Percentiles rank a stretch among this genome's conserved stretches.
These are phyloP conservation scores for Symbiotaphrina buchneri DNA, from an alignment of 495 filamentous ascomycete genomes.

Conservation along the genomic window DNA sequence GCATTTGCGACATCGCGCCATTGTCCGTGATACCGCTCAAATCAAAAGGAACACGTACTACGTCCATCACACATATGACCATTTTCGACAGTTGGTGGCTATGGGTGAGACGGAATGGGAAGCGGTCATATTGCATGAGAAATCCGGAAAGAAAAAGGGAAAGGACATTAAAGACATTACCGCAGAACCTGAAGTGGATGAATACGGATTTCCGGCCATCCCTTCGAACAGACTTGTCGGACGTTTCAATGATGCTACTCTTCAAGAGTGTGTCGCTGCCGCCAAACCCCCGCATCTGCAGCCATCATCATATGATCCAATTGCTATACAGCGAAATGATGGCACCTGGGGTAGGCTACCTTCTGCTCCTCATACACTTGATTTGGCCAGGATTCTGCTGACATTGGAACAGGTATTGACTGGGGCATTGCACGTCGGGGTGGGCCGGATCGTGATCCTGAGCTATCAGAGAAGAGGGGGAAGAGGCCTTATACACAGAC, in stretches of 20 bases:
- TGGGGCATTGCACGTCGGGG: slow-evolving; percentile 1
- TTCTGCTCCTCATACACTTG: no score
- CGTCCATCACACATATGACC: slow-evolving; percentile 29
- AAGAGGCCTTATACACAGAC: no score
- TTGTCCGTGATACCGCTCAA: slow-evolving; percentile 36
- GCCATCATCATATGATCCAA: slow-evolving; percentile 1
- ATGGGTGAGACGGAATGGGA: slow-evolving; percentile 30
- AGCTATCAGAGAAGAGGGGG: no score
- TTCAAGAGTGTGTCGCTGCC: slow-evolving; percentile 13
- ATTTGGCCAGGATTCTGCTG: no score
- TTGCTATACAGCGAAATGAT: slow-evolving; percentile 1
- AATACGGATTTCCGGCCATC: slow-evolving; percentile 25
- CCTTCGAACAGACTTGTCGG: slow-evolving; percentile 12
- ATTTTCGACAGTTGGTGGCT: slow-evolving; percentile 34
- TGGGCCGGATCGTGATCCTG: no score
- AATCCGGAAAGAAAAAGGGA: slow-evolving; percentile 1
- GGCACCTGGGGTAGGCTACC: slow-evolving; percentile 1
- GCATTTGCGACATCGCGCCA: slow-evolving; percentile 35
- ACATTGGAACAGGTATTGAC: slow-evolving; percentile 3
- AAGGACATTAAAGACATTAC: slow-evolving; percentile 12
- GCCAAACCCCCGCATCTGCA: slow-evolving; percentile 7
- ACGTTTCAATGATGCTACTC: slow-evolving; percentile 20
- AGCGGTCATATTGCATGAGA: slow-evolving; percentile 16
- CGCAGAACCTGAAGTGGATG: slow-evolving; percentile 19
- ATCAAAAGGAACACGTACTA: slow-evolving; percentile 28